Evolutionary conservation across 192 early-diverging fungal species (phyloP), one percentile per base, ranked within the genome.

Genomic region (Paraglomus occultum): DNA sequence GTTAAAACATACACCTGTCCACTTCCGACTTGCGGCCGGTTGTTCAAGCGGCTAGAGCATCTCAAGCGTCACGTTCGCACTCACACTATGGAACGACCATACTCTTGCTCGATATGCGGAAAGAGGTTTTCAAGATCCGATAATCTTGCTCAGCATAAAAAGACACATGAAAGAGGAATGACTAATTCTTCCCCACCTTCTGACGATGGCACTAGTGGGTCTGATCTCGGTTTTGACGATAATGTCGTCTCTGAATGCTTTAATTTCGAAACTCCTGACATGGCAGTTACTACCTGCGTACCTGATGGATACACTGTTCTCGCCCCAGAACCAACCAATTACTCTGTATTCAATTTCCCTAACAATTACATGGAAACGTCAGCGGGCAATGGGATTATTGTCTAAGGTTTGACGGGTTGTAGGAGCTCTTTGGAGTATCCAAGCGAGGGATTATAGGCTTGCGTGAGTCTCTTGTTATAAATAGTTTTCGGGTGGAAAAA

Each of bases 21-120:
- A 17, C 71, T 86, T 42, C 72, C 70, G 44, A 71, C 71, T 5
- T 86, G 85, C 58, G 77, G 75, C 49, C 77, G 83, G 23, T 61
- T 83, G 1, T 86, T 86, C 62, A 86, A 86, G 67, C 72, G 85
- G 11, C 67, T 86, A 8, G 85, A 86, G 59, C 85, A 86, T 63
- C 59, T 84, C 38, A 84, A 84, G 51, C 79, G 85, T 22, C 85
- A 86, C 63, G 74, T 84, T 57, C 70, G 85, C 49, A 86, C 85
- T 8, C 85, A 86, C 63, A 86, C 85, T 2, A 73, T 84, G 63
- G 85, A 86, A 66, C 71, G 82, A 18, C 85, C 85, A 51, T 86
- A 86, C 72, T 73, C 76, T 5, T 86, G 85, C 63, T 66, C 43
- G 15, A 66, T 80, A 14, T 86, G 85, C 62, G 76, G 79, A 11